Evolutionary conservation across 1,139 yeast species (phyloP).

Genomic region (Meyerozyma athensensis): DNA sequence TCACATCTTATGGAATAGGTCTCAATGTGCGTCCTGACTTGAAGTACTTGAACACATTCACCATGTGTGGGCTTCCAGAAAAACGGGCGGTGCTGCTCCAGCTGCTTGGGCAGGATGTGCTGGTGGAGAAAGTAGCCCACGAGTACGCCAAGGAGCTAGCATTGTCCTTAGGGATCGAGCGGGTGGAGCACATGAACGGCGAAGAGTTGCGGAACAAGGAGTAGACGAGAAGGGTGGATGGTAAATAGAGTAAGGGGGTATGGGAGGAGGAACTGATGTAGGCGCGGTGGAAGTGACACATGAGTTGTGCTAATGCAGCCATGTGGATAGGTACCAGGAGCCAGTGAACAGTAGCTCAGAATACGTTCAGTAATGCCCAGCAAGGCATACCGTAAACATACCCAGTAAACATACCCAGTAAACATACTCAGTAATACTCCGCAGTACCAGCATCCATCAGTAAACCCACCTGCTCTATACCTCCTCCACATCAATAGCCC

Average conservation of each 20-base stretch:
- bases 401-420: too few relatives aligned
- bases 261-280: background rate
- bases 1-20: slow-evolving; percentile 88
- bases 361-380: too few relatives aligned
- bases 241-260: background rate
- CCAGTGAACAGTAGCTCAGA: too few relatives aligned
- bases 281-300: background rate
- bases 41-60: slow-evolving; percentile 61
- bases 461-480: background rate
- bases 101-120: slow-evolving; percentile 14
- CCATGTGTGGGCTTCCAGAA: slow-evolving; percentile 82
- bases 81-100: slow-evolving; percentile 39
- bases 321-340: too few relatives aligned
- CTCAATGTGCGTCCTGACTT: slow-evolving; percentile 75
- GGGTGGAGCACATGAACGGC: slow-evolving; percentile 42
- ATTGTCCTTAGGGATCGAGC: slow-evolving; percentile 37
- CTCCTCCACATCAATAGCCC: background rate
- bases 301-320: too few relatives aligned
- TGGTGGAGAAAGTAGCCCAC: slow-evolving; percentile 43
- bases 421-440: too few relatives aligned
- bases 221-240: background rate
- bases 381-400: too few relatives aligned
- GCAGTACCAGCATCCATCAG: too few relatives aligned
- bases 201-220: slow-evolving; percentile 15
- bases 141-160: slow-evolving; percentile 53